Conservation (phyloP, 2,329 filamentous ascomycete species). For the Thielaviopsis musarum region DNA sequence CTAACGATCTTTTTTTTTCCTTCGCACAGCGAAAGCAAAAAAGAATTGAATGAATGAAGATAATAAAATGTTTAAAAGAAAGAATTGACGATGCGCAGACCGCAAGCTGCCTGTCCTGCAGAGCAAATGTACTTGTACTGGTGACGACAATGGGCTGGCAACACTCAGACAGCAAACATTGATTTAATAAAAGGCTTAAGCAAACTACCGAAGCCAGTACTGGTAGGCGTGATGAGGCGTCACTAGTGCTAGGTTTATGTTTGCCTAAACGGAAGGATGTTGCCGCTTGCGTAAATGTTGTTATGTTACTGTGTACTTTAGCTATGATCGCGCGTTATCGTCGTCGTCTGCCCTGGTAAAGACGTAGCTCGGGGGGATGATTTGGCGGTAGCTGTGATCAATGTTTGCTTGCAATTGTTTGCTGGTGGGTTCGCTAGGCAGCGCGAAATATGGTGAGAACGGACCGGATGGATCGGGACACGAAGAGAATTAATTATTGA, state of each 20-base stretch:
- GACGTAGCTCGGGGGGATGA: background rate
- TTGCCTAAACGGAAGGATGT: background rate
- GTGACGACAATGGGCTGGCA: background rate
- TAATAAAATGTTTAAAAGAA: background rate
- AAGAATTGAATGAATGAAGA: background rate
- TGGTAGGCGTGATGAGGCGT: background rate
- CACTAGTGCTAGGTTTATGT: background rate
- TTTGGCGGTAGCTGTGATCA: background rate
- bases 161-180: slow-evolving; percentile 10
- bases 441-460: background rate
- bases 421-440: background rate
- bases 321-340: background rate
- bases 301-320: background rate
- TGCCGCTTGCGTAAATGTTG: background rate
- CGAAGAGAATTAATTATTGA: background rate
- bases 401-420: background rate
- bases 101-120: background rate
- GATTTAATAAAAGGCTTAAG: background rate
- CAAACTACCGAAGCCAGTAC: background rate
- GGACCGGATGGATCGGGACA: background rate
- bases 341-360: background rate
- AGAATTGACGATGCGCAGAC: background rate
- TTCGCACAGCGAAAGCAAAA: background rate
- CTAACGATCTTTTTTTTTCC: background rate
- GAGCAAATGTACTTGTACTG: background rate